These are phyloP conservation scores for Pythium oligandrum DNA, from an alignment of 352 stramenopile genomes.

Conservation along the genomic window DNA sequence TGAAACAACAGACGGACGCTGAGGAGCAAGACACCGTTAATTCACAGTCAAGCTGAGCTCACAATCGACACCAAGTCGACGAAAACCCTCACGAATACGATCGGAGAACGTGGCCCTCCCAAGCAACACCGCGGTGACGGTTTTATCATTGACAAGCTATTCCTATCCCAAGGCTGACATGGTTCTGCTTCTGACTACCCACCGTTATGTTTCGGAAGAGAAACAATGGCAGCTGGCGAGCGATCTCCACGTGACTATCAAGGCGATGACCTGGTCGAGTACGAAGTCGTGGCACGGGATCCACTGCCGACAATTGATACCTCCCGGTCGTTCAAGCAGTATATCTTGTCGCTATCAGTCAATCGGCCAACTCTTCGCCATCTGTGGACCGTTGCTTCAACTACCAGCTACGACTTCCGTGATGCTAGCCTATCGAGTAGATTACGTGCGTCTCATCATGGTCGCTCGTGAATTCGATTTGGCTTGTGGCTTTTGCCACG, in stretches of 20 bases:
- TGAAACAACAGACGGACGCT: no score
- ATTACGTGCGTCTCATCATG: conserved; percentile 5
- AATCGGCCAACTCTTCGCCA: conserved; percentile 3
- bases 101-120: no score
- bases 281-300: conserved; percentile 7
- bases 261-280: conserved; percentile 5
- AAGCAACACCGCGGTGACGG: no score
- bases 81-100: no score
- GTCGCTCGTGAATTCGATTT: conserved; percentile 8
- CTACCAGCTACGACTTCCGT: conserved; percentile 5
- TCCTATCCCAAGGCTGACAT: no score
- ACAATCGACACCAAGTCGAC: no score
- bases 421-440: conserved; percentile 9
- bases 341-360: neutral
- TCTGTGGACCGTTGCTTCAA: conserved; percentile 5
- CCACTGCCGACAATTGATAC: conserved; percentile 10
- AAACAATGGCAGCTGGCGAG: neutral
- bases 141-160: no score
- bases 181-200: no score
- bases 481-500: conserved; percentile 2
- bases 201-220: neutral
- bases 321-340: conserved; percentile 6
- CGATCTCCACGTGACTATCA: no score
- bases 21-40: no score
- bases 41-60: no score